Percentiles rank a stretch among this genome's conserved stretches.
These are phyloP conservation scores for Cladorrhinum samala DNA, from an alignment of 495 filamentous ascomycete genomes.

Conservation along the genomic window DNA sequence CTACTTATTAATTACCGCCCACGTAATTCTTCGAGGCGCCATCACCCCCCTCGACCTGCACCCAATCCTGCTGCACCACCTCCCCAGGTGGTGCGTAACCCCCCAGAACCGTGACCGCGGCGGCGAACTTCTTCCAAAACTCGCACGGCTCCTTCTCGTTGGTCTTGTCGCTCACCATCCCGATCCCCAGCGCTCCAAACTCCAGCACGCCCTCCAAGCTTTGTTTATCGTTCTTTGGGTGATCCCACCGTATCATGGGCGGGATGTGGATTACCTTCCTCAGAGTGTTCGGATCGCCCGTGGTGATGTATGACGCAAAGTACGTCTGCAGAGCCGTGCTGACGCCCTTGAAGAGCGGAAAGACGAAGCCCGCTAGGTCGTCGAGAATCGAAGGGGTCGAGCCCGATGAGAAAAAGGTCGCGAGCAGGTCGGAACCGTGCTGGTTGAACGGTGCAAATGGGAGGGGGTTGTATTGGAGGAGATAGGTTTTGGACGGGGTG, in stretches of 20 bases:
- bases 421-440: background rate
- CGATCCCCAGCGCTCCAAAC: slow-evolving; percentile 31
- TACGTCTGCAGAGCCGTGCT: slow-evolving; percentile 37
- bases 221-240: slow-evolving; percentile 17
- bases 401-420: slow-evolving; percentile 27
- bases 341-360: slow-evolving; percentile 31
- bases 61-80: slow-evolving; percentile 16
- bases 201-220: slow-evolving; percentile 27
- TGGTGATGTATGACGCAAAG: slow-evolving; percentile 32
- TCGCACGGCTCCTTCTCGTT: slow-evolving; percentile 28
- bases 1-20: slow-evolving; percentile 20
- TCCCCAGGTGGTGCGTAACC: slow-evolving; percentile 30
- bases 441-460: slow-evolving; percentile 4
- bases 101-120: slow-evolving; percentile 30
- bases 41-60: slow-evolving; percentile 2
- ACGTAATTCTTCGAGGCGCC: slow-evolving; percentile 19
- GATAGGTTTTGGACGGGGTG: background rate
- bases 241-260: slow-evolving; percentile 31
- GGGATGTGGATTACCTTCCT: slow-evolving; percentile 29
- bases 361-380: slow-evolving; percentile 25
- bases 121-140: slow-evolving; percentile 33
- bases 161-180: slow-evolving; percentile 27
- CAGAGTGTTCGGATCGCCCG: slow-evolving; percentile 34
- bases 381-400: slow-evolving; percentile 29
- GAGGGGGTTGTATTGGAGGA: background rate